Base-by-base conservation (phyloP, 805 yeast species). In the Cyberlindnera lachancei region DNA sequence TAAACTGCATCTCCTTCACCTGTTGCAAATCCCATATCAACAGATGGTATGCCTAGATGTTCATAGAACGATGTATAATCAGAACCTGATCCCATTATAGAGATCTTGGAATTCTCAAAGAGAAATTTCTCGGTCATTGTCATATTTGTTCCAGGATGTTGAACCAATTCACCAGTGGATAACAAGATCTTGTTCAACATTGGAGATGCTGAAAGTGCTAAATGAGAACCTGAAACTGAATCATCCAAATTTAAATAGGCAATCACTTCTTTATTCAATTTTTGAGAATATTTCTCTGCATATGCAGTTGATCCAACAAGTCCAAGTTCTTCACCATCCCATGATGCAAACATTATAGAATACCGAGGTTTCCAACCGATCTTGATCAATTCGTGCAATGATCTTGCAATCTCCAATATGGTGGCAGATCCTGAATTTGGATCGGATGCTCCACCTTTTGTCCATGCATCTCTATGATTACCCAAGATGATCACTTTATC, bases 271-370 rank as follows among this genome's bases (percentile, higher is more conserved):
- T 60, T 61, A 31, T 66, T 61, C 23, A 82, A 52, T 22, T 48
- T 46, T 23, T 61, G 52, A 5, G 72, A 66, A 34, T 73, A 61
- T 34, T 73, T 74, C 53, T 81, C 90, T 18, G 83, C 90, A 63
- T 66, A 80, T 39, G 79, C 88, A 4, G 88, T 82, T 2, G 85
- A 76, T 2, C 92, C 92, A 15, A 82, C 45, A 20, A 82, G 59
- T 1, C 78, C 87, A 46, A 76, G 76, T 55, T 82, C 90, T 54
- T 82, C 90, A 33, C 85, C 90, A 51, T 81, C 92, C 85, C 87
- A 81, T n/a, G 83, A 73, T 1, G 81, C 84, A 34, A 82, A 64
- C 29, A 73, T 55, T 31, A 81, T 75, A 2, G 83, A 68, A 48
- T 84, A 64, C 30, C 64, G 54, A 21, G 88, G 88, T 46, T 69